A percentile compares a stretch with the other conserved stretches of the same genome.
These are phyloP conservation scores for Sungouiozyma ichnusensis DNA, from an alignment of 805 yeast genomes.

Conservation along the genomic window DNA sequence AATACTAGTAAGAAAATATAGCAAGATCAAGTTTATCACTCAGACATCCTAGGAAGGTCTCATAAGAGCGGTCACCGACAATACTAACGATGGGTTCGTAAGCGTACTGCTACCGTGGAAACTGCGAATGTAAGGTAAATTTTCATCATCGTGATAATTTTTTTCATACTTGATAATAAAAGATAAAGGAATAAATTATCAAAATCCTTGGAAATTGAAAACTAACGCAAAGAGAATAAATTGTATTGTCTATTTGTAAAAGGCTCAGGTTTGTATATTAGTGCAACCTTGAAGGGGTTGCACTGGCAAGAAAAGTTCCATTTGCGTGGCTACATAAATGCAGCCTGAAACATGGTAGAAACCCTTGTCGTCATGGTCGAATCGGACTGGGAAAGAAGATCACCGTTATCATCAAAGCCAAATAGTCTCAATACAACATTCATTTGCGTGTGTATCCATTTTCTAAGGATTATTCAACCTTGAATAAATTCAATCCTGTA, in stretches of 20 bases:
- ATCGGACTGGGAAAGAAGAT: slow-evolving; percentile 87
- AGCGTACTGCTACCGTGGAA: slow-evolving; percentile 85
- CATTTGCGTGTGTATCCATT: slow-evolving; percentile 1
- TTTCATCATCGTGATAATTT: slow-evolving; percentile 53
- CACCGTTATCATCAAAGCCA: slow-evolving; percentile 41
- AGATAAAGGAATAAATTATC: not conserved
- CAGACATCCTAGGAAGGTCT: slow-evolving; percentile 94
- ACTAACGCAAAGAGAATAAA: slow-evolving; percentile 1
- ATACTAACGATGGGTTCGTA: slow-evolving; percentile 65
- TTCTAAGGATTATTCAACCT: slow-evolving; percentile 16
- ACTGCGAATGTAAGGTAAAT: slow-evolving; percentile 77
- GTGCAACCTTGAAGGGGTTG: slow-evolving; percentile 20
- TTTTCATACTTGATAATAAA: no score
- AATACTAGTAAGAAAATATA: not conserved
- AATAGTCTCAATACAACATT: slow-evolving; percentile 2
- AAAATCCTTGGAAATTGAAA: not conserved
- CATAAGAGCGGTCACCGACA: slow-evolving; percentile 72
- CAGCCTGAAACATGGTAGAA: slow-evolving; percentile 26
- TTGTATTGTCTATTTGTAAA: slow-evolving; percentile 1
- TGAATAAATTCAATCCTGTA: slow-evolving; percentile 1
- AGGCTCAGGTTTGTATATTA: slow-evolving; percentile 26
- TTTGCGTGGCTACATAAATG: slow-evolving; percentile 6
- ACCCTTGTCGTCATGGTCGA: slow-evolving; percentile 90
- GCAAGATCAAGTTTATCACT: slow-evolving; percentile 26
- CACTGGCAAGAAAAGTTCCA: slow-evolving; percentile 85